phyloP scores from a whole-genome alignment of 768 basidiomycete species.

The Myochromella boudieri region DNA sequence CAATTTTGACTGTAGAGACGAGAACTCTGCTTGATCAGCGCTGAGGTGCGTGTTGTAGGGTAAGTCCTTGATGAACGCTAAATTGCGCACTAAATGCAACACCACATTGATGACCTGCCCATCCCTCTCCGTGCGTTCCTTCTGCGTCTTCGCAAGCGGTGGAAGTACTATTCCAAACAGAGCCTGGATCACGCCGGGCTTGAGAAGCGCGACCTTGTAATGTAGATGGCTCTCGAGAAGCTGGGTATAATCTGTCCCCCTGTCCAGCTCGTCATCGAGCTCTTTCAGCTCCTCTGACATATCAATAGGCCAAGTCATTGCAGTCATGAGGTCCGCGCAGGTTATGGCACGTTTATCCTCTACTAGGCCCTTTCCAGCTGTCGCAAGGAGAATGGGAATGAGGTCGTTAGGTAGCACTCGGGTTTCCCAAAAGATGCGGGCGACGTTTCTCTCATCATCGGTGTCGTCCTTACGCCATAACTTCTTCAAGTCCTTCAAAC shows the following conservation, averaged over 20 bases:
- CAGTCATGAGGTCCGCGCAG: constrained; percentile 87
- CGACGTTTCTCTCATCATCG: constrained; percentile 95
- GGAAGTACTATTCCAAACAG: constrained; percentile 77
- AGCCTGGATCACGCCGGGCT: constrained; percentile 66
- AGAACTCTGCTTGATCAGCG: constrained; percentile 77
- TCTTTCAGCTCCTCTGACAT: constrained; percentile 93
- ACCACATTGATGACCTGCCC: constrained; percentile 85
- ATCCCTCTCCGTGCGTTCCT: constrained; percentile 78
- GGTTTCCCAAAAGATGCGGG: constrained; percentile 89
- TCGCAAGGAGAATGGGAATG: constrained; percentile 79
- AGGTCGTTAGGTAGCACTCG: constrained; percentile 86
- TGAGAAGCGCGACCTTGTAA: constrained; percentile 84
- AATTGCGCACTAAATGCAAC: constrained; percentile 87
- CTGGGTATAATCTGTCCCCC: constrained; percentile 86
- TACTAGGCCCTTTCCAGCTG: constrained; percentile 73
- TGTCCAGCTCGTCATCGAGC: constrained; percentile 79
- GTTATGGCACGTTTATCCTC: constrained; percentile 84
- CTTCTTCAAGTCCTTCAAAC: constrained; percentile 91
- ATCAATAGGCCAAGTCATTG: constrained; percentile 99
- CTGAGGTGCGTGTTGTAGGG: constrained; percentile 69
- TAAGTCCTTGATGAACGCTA: constrained; percentile 91
- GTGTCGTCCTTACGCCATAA: constrained; percentile 96
- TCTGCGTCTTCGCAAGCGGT: constrained; percentile 65
- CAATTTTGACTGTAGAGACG: constrained; percentile 75
- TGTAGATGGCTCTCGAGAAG: constrained; percentile 77